Base-by-base conservation (phyloP, 441 rosid species). In the Francoa sonchifolia region DNA sequence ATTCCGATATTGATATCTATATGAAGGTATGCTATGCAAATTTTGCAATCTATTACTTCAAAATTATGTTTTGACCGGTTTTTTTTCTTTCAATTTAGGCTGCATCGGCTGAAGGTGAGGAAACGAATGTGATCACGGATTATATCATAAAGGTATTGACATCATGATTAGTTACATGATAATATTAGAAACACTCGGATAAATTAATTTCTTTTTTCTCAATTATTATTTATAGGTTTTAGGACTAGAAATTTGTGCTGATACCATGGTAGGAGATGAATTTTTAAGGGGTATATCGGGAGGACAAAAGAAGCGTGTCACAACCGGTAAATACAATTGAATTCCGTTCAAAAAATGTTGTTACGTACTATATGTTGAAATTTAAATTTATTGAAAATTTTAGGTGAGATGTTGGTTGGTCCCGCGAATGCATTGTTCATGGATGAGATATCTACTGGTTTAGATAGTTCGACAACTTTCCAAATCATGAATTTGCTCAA, bases 401-500 rank as follows among this genome's bases (percentile, higher is more conserved):
- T 25, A 77, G 85, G 92, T 33, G 95, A 82, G 54, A 82, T 85
- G 90, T 68, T 79, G 19, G 96, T 77, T 36, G 96, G 96, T 58
- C 90, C 96, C 1, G 71, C 84, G 4, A 69, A 45, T 3, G 90
- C 73, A 33, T 42, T 86, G 33, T 79, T 87, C 56, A 87, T 87
- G 96, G 94, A 79, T 19, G 92, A 87, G 71, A 87, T 87, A 66
- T 87, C 96, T 0, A 87, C 94, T 8, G 94, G 96, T 40, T 50
- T 87, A 64, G 96, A 87, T 51, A 82, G 94, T 54, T 87, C 96
- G 3, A 87, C 96, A 0, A 82, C 94, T 3, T 82, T 48, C 52
- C 92, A 77, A 58, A 82, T 87, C 13, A 85, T 82, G 52, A 82
- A 82, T 52, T 75, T 79, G 2, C 58, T 87, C 11, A 74, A 58